These are phyloP conservation scores for Yamadazyma pseudoaaseri DNA, from an alignment of 1,139 yeast genomes.

Conservation along the genomic window DNA sequence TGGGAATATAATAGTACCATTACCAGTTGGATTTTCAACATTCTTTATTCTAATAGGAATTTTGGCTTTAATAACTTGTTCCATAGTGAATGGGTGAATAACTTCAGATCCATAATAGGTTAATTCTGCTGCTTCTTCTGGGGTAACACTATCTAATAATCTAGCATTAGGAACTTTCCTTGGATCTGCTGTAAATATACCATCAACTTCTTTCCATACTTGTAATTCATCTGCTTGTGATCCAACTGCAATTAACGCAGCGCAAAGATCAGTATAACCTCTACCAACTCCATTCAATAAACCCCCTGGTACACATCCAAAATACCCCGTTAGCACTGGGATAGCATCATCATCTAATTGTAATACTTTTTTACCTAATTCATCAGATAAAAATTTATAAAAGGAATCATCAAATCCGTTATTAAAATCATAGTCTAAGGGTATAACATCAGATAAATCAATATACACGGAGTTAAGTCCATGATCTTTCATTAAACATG, in stretches of 20 bases:
- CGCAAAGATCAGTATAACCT: constrained; percentile 96
- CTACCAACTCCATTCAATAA: constrained; percentile 89
- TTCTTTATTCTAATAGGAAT: constrained; percentile 96
- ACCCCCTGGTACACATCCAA: constrained; percentile 95
- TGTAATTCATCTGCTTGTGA: constrained; percentile 89
- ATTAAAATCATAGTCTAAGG: constrained; percentile 53
- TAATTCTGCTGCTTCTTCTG: constrained; percentile 97
- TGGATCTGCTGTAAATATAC: constrained; percentile 98
- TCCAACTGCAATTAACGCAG: constrained; percentile 95
- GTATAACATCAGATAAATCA: constrained; percentile 73
- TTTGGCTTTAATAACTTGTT: constrained; percentile 92
- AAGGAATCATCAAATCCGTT: constrained; percentile 64
- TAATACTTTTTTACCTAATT: constrained; percentile 56
- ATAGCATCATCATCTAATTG: constrained; percentile 49
- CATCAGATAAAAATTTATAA: constrained; percentile 60
- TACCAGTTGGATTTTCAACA: constrained; percentile 87
- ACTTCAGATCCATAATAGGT: constrained; percentile 98
- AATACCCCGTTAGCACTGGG: constrained; percentile 94
- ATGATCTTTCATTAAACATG: constrained; percentile 77
- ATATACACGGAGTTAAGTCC: constrained; percentile 77
- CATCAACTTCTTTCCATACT: constrained; percentile 98
- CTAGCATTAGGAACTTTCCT: constrained; percentile 91
- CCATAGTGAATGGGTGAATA: constrained; percentile 98
- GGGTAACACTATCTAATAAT: constrained; percentile 82
- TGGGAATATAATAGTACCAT: constrained; percentile 91